A percentile compares a stretch with the other conserved stretches of the same genome.
These are phyloP conservation scores for Chondrus crispus DNA, from an alignment of 23 red algal species.

Conservation along the genomic window DNA sequence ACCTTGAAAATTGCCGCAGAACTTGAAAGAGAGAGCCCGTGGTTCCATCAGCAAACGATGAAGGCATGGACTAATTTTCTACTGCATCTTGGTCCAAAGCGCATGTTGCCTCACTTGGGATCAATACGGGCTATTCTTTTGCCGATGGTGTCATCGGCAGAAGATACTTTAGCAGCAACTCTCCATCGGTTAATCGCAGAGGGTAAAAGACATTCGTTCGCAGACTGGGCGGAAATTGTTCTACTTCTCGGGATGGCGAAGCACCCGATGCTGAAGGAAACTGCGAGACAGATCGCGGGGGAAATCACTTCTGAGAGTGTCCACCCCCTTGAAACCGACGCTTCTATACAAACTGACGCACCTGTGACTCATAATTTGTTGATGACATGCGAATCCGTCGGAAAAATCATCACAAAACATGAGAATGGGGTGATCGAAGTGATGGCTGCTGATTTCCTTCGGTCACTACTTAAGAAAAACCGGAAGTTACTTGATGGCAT, in stretches of 20 bases:
- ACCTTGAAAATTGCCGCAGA: constrained; percentile 92
- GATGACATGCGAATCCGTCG: constrained; percentile 1
- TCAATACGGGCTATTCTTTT: constrained; percentile 57
- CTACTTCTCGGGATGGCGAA: constrained; percentile 46
- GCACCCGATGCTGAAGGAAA: neutral
- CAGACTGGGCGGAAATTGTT: constrained; percentile 15
- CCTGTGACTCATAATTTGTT: neutral
- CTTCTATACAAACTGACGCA: neutral
- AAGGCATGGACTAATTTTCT: constrained; percentile 73
- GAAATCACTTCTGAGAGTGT: neutral
- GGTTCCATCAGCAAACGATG: constrained; percentile 1
- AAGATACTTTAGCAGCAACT: constrained; percentile 6
- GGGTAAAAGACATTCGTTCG: neutral
- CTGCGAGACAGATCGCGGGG: neutral
- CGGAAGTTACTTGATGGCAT: neutral
- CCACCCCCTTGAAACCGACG: neutral
- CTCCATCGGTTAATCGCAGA: constrained; percentile 19
- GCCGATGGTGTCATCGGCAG: constrained; percentile 7
- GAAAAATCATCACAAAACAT: constrained; percentile 34
- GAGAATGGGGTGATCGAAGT: constrained; percentile 32
- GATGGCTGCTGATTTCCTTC: constrained; percentile 11
- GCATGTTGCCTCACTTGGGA: constrained; percentile 41
- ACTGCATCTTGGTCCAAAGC: constrained; percentile 39
- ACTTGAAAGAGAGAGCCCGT: neutral
- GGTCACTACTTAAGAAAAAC: neutral